Conservation (phyloP, 768 basidiomycete species). For the Albatrellus ellisii region DNA sequence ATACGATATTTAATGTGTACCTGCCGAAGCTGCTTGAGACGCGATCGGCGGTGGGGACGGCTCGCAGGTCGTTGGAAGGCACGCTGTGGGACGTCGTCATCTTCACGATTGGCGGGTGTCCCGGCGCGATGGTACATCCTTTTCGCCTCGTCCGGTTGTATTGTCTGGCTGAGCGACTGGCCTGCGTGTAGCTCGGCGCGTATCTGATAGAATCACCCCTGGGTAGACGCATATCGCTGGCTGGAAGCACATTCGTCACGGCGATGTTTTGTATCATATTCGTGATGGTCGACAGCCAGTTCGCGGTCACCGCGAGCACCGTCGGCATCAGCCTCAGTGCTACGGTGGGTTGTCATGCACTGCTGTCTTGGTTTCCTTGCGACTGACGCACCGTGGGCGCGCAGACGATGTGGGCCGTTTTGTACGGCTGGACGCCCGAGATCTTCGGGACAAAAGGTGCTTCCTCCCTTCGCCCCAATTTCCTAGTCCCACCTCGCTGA, state of each 20-base stretch:
- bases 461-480: conserved; percentile 1
- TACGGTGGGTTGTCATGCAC: conserved; percentile 33
- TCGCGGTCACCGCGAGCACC: conserved; percentile 52
- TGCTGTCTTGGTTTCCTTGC: background rate
- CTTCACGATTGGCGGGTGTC: conserved; percentile 75
- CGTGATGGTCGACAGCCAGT: conserved; percentile 38
- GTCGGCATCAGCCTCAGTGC: conserved; percentile 69
- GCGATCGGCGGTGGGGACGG: conserved; percentile 18
- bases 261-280: conserved; percentile 65
- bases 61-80: conserved; percentile 37
- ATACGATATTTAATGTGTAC: conserved; percentile 90
- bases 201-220: conserved; percentile 61
- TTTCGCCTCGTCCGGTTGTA: background rate
- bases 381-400: background rate
- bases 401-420: conserved; percentile 69
- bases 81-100: conserved; percentile 80
- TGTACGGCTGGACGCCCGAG: conserved; percentile 85
- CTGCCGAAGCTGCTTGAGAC: conserved; percentile 78
- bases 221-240: conserved; percentile 62
- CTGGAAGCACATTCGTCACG: conserved; percentile 63
- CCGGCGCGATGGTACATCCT: conserved; percentile 61
- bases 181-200: conserved; percentile 61
- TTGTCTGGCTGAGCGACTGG: background rate
- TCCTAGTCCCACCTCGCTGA: background rate
- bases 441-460: conserved; percentile 70